phyloP scores from a whole-genome alignment of 2,329 filamentous ascomycete genomes.

The Pleomassaria siparia region DNA sequence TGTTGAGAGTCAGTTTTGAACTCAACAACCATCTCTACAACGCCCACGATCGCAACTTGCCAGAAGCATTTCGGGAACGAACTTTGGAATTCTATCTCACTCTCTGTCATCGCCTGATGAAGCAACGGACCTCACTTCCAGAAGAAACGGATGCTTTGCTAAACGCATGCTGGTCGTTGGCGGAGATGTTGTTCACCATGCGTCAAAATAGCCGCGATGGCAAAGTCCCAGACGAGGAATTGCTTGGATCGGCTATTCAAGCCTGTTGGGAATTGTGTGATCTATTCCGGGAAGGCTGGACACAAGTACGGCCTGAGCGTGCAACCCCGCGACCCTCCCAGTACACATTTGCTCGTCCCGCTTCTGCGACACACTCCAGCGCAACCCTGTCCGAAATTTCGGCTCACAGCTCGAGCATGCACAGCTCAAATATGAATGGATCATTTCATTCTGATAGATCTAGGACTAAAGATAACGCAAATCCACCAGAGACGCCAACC shows the following conservation, averaged over 20 bases:
- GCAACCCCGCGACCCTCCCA: slow-evolving; percentile 83
- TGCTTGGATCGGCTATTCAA: slow-evolving; percentile 84
- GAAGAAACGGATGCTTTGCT: slow-evolving; percentile 84
- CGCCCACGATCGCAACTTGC: slow-evolving; percentile 80
- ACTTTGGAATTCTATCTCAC: slow-evolving; percentile 95
- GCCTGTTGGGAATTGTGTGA: slow-evolving; percentile 95
- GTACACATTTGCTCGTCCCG: slow-evolving; percentile 62
- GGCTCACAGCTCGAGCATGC: slow-evolving; percentile 42
- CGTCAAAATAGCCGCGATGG: slow-evolving; percentile 78
- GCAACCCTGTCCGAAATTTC: slow-evolving; percentile 38
- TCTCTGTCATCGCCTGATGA: slow-evolving; percentile 93
- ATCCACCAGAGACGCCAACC: slow-evolving; percentile 81
- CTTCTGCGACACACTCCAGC: slow-evolving; percentile 27
- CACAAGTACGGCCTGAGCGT: slow-evolving; percentile 80
- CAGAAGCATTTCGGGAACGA: slow-evolving; percentile 82
- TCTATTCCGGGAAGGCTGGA: slow-evolving; percentile 90
- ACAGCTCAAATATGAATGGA: slow-evolving; percentile 45
- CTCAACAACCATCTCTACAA: slow-evolving; percentile 95
- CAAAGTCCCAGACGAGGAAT: slow-evolving; percentile 74
- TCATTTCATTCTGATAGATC: slow-evolving; percentile 49
- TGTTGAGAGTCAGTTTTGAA: slow-evolving; percentile 90
- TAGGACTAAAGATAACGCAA: slow-evolving; percentile 34
- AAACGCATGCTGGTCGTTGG: slow-evolving; percentile 83
- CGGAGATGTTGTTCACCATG: slow-evolving; percentile 90
- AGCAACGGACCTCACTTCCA: slow-evolving; percentile 75